These are phyloP conservation scores for Leishmania arabica DNA, from an alignment of 208 protist species.

Conservation along the genomic window DNA sequence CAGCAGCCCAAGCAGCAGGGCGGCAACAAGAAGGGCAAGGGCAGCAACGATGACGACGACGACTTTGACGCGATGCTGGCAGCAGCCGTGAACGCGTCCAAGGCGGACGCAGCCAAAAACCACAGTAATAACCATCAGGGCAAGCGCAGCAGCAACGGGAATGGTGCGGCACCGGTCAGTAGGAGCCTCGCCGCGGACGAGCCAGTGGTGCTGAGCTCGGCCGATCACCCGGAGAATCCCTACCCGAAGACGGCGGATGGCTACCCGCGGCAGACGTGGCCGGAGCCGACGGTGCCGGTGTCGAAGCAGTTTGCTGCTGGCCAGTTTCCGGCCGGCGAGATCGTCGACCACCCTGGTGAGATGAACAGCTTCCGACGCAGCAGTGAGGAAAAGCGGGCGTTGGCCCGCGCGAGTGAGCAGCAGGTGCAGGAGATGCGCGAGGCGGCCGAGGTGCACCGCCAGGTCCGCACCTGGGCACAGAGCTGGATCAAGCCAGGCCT, in stretches of 20 bases:
- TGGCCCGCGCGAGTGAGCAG: constrained; percentile 75
- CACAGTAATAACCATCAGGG: constrained; percentile 27
- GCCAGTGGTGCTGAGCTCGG: constrained; percentile 46
- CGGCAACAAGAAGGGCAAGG: constrained; percentile 43
- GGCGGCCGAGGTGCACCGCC: constrained; percentile 92
- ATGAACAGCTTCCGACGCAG: constrained; percentile 92
- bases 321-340: constrained; percentile 84
- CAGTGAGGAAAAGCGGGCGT: constrained; percentile 91
- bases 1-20: constrained; percentile 25
- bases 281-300: constrained; percentile 94
- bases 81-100: constrained; percentile 59
- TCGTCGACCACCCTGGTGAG: constrained; percentile 89
- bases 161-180: constrained; percentile 4
- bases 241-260: constrained; percentile 52
- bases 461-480: constrained; percentile 91
- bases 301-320: constrained; percentile 70
- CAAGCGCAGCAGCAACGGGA: constrained; percentile 22
- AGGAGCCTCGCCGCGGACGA: constrained; percentile 49
- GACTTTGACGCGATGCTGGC: constrained; percentile 82
- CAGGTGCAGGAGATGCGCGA: constrained; percentile 88
- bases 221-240: constrained; percentile 83
- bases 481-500: constrained; percentile 94
- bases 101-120: constrained; percentile 51
- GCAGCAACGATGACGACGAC: constrained; percentile 50
- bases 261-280: constrained; percentile 88